Base-by-base conservation (phyloP, 2,329 filamentous ascomycete genomes). In the Coleophoma crateriformis region DNA sequence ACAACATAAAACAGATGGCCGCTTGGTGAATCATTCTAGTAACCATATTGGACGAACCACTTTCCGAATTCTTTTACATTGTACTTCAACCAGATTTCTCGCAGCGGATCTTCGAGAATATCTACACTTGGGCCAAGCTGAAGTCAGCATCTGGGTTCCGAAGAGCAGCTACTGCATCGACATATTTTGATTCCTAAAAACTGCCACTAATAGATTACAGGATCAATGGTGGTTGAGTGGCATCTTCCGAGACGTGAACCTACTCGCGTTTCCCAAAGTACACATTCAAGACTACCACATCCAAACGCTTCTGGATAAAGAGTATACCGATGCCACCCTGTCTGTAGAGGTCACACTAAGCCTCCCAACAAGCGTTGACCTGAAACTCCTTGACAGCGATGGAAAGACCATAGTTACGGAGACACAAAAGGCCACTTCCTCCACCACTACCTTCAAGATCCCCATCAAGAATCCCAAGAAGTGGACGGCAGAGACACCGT, bases 401-500 rank as follows among this genome's bases (percentile, higher is more conserved):
- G 67, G 68, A 11, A 65, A 72, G 4, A 60, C 62, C 27, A 45
- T 61, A 22, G 50, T 68, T 4, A 59, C 56, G 3, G 63, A 56
- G 15, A 51, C 51, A 4, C 47, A 47, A 37, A 41, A 54, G 19
- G 48, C 53, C 13, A 27, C 34, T 20, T 50, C 49, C 3, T 48
- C 20, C 34, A 27, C 27, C 27, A 50, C 53, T 6, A 52, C 34
- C 6, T 62, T 61, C 41, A 49, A 50, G 12, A 35, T 59, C 33
- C 63, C 71, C 0, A 67, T 86, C 27, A 48, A 67, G 2, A 67
- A 77, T 20, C 82, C 82, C 0, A 60, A 69, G n/a, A 81, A 85
- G 55, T 87, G 84, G 84, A 85, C 82, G 0, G 84, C 84, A 1
- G 84, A 88, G 61, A 79, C 76, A 0, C 84, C 84, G 0, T 71